phyloP scores from a whole-genome alignment of 345 rosid species.

The Passiflora organensis region DNA sequence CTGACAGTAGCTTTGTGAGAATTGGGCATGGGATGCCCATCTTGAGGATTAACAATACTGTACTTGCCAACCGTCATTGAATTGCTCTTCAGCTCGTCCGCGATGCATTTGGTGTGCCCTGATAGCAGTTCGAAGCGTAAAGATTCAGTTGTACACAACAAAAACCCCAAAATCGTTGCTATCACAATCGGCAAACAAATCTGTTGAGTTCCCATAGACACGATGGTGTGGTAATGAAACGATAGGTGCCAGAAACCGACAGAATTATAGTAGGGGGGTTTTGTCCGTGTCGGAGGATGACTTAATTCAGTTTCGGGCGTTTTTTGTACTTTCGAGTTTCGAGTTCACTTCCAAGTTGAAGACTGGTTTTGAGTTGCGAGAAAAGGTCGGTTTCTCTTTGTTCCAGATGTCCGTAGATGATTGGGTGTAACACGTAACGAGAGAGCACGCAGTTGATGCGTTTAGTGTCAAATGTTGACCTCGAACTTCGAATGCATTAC shows the following conservation, averaged over 20 bases:
- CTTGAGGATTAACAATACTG: conserved; percentile 59
- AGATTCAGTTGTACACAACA: conserved; percentile 33
- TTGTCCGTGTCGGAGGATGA: too few species aligned
- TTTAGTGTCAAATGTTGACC: too few species aligned
- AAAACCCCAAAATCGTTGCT: conserved; percentile 12
- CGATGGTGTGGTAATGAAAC: not conserved
- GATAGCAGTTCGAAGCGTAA: conserved; percentile 76
- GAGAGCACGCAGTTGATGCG: too few species aligned
- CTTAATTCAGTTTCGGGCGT: too few species aligned
- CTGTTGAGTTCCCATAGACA: not conserved
- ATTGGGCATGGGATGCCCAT: conserved; percentile 61
- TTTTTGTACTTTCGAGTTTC: too few species aligned
- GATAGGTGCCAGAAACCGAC: too few species aligned
- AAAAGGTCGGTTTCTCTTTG: not conserved
- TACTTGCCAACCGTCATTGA: conserved; percentile 91
- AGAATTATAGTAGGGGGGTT: too few species aligned
- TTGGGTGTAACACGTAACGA: conserved; percentile 30
- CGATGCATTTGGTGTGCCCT: conserved; percentile 76
- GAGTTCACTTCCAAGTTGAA: too few species aligned
- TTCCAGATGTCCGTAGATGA: conserved; percentile 25
- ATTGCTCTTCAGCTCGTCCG: conserved; percentile 79
- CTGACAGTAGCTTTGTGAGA: conserved; percentile 69
- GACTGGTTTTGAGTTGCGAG: not conserved
- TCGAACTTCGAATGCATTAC: too few species aligned
- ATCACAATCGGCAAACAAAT: not conserved